A percentile compares a stretch with the other conserved stretches of the same genome.
Conservation (phyloP, 306 rosid genomes). For the Crotalaria pallida region DNA sequence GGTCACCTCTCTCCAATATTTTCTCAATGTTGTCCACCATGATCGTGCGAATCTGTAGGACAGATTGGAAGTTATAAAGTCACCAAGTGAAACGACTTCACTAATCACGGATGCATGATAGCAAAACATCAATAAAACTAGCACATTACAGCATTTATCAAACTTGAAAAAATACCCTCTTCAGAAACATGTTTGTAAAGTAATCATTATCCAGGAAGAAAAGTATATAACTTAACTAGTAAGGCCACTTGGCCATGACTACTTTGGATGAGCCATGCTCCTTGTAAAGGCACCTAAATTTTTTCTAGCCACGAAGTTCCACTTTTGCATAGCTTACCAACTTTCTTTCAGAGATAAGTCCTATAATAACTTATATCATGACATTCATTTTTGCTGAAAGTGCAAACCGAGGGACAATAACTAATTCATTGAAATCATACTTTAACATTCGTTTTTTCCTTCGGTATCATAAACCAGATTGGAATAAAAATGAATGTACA, state of each 20-base stretch:
- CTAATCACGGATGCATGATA: neutral
- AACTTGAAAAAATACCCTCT: constrained; percentile 5
- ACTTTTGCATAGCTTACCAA: constrained; percentile 1
- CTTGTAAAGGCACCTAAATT: neutral
- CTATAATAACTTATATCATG: neutral
- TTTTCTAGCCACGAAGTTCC: constrained; percentile 10
- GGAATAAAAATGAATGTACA: too few relatives aligned
- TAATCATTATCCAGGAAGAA: neutral
- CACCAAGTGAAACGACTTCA: constrained; percentile 10
- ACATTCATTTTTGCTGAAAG: neutral
- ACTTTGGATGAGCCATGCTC: neutral
- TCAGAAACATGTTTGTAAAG: constrained; percentile 6
- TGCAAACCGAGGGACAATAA: neutral
- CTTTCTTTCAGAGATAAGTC: constrained; percentile 2
- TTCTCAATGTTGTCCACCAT: constrained; percentile 96
- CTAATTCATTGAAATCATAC: neutral
- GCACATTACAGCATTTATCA: constrained; percentile 1
- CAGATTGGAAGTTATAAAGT: constrained; percentile 16
- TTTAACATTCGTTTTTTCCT: neutral
- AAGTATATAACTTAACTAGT: constrained; percentile 2
- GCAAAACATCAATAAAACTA: neutral
- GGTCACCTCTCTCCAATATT: constrained; percentile 93
- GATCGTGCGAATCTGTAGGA: constrained; percentile 77
- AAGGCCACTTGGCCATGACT: constrained; percentile 9
- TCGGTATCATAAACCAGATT: neutral